Conservation (phyloP, 1,139 yeast species). For the Candida smagusa region DNA sequence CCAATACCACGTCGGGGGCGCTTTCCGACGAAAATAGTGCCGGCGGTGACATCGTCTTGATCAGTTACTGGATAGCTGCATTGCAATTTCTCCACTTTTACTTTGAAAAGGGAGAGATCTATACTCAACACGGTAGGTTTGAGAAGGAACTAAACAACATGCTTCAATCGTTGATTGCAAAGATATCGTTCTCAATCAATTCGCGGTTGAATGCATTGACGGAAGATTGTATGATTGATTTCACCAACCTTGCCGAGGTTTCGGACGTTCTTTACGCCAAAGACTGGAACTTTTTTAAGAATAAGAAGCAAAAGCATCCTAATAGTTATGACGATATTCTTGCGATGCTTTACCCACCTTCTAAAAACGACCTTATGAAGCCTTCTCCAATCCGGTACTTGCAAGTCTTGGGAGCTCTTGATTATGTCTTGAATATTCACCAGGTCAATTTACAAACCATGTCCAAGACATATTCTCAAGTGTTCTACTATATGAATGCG, state of each 20-base stretch:
- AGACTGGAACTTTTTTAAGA: constrained; percentile 74
- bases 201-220: constrained; percentile 53
- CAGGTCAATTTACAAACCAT: constrained; percentile 72
- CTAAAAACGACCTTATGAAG: constrained; percentile 56
- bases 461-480: constrained; percentile 74
- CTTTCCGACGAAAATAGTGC: constrained; percentile 28
- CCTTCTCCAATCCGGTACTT: constrained; percentile 87
- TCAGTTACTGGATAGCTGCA: constrained; percentile 73
- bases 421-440: constrained; percentile 81
- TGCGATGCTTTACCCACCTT: constrained; percentile 70
- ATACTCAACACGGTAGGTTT: constrained; percentile 50
- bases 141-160: constrained; percentile 60
- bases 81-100: constrained; percentile 67
- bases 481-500: constrained; percentile 74
- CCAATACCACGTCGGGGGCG: constrained; percentile 59
- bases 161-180: constrained; percentile 58
- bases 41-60: constrained; percentile 62
- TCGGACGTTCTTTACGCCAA: constrained; percentile 59
- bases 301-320: constrained; percentile 38
- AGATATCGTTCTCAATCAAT: constrained; percentile 63
- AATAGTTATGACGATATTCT: constrained; percentile 65
- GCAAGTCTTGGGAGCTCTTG: constrained; percentile 83
- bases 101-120: constrained; percentile 54
- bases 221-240: constrained; percentile 63
- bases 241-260: constrained; percentile 64